Conservation (phyloP, 345 rosid species). For the Eucalyptus pumila region DNA sequence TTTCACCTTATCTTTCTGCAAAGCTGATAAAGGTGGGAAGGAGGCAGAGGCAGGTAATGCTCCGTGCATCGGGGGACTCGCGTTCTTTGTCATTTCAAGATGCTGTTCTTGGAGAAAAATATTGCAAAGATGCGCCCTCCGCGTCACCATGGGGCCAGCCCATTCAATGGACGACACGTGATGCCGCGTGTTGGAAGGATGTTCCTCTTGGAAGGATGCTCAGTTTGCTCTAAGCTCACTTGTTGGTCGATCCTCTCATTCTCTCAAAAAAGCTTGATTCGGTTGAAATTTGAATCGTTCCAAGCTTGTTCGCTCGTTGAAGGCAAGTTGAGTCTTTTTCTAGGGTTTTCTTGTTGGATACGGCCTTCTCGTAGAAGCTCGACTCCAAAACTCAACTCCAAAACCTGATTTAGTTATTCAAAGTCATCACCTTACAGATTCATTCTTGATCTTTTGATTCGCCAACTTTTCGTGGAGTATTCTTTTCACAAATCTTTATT, state of each 20-base stretch:
- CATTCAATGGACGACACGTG: no score
- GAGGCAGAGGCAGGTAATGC: no score
- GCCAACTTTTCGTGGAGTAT: neutral
- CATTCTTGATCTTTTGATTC: neutral
- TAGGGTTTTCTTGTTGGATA: neutral
- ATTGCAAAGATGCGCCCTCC: no score
- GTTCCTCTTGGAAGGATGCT: no score
- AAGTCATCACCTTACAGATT: neutral
- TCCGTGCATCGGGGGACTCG: no score
- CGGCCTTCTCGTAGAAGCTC: neutral
- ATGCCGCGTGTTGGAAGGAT: no score
- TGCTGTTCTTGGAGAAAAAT: no score
- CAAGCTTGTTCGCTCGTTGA: neutral
- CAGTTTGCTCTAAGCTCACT: no score
- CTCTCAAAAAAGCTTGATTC: neutral
- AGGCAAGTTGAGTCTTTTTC: neutral
- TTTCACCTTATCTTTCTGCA: no score
- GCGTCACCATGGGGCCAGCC: no score
- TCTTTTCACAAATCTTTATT: neutral
- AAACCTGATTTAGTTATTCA: neutral
- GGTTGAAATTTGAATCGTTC: neutral
- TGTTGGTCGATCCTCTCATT: neutral
- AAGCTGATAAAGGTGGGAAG: no score
- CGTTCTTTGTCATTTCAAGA: no score
- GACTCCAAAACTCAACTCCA: neutral